These are phyloP conservation scores for Cercospora nicotianae DNA, from an alignment of 2,329 filamentous ascomycete genomes.

Conservation along the genomic window DNA sequence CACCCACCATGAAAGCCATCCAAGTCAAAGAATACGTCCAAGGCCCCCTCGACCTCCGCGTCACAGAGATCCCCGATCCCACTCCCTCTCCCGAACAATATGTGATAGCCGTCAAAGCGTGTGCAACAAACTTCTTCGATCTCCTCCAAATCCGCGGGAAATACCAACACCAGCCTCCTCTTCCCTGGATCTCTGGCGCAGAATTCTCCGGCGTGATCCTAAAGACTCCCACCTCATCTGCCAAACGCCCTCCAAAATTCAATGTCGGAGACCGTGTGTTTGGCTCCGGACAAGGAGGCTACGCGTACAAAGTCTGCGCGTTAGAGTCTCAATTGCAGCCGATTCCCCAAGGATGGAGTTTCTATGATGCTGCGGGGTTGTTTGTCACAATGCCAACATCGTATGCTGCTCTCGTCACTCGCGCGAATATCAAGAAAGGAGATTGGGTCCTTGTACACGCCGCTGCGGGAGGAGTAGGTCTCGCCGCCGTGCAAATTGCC, in stretches of 20 bases:
- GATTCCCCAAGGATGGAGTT: constrained; percentile 78
- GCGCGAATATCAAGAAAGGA: constrained; percentile 72
- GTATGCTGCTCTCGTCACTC: constrained; percentile 77
- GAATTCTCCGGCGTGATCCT: constrained; percentile 84
- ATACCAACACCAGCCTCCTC: constrained; percentile 87
- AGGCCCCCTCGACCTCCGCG: constrained; percentile 76
- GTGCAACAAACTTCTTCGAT: constrained; percentile 96
- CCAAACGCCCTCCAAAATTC: constrained; percentile 56
- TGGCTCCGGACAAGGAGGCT: constrained; percentile 81
- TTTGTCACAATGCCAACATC: constrained; percentile 91
- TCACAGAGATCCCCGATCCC: constrained; percentile 73
- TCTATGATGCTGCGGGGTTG: constrained; percentile 79
- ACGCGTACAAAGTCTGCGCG: constrained; percentile 72
- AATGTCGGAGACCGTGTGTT: constrained; percentile 81
- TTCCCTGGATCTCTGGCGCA: constrained; percentile 83
- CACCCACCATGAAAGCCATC: constrained; percentile 63
- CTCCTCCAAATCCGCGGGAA: constrained; percentile 92
- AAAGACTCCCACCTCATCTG: constrained; percentile 56
- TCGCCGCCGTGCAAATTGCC: constrained; percentile 89
- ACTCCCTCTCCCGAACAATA: constrained; percentile 72
- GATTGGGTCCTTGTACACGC: constrained; percentile 91
- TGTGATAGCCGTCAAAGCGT: constrained; percentile 80
- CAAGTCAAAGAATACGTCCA: constrained; percentile 44
- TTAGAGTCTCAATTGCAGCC: constrained; percentile 67
- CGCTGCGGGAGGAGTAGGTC: constrained; percentile 85